Evolutionary conservation across 257 asterid species (phyloP).

Genomic region (Fraxinus cuspidata): DNA sequence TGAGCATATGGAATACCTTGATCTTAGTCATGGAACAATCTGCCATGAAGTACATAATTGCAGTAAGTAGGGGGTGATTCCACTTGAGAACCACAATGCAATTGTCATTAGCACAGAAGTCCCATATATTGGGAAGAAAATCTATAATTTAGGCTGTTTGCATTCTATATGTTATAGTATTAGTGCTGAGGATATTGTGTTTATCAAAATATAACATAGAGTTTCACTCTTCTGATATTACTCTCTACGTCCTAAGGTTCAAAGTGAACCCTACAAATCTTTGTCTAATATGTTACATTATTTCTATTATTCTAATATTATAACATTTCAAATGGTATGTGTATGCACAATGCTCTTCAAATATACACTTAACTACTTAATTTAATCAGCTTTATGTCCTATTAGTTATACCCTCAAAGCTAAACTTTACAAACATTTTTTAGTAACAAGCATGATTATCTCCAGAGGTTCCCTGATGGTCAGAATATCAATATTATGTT

Average conservation of each 20-base stretch:
- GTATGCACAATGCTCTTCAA: not conserved
- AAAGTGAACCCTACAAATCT: not conserved
- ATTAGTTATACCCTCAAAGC: not conserved
- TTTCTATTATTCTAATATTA: not conserved
- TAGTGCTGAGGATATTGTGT: not conserved
- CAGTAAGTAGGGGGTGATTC: not conserved
- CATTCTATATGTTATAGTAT: constrained; percentile 4
- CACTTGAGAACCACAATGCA: not conserved
- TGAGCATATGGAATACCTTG: not conserved
- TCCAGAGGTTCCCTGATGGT: not conserved
- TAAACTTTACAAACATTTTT: not conserved
- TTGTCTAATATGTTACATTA: not conserved
- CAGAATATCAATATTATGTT: not conserved
- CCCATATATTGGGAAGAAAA: not conserved
- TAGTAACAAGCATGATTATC: not conserved
- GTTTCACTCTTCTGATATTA: not conserved
- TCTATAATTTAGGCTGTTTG: not conserved
- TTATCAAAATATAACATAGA: not conserved
- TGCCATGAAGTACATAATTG: not conserved
- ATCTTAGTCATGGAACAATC: not conserved
- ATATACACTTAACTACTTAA: not conserved
- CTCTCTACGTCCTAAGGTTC: not conserved
- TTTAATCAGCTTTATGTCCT: not conserved
- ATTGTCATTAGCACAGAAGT: not conserved
- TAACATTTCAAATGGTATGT: not conserved